Percentiles rank a stretch among this genome's conserved stretches.
phyloP scores from a whole-genome alignment of 129 eudicot species.

The Flaveria robusta region DNA sequence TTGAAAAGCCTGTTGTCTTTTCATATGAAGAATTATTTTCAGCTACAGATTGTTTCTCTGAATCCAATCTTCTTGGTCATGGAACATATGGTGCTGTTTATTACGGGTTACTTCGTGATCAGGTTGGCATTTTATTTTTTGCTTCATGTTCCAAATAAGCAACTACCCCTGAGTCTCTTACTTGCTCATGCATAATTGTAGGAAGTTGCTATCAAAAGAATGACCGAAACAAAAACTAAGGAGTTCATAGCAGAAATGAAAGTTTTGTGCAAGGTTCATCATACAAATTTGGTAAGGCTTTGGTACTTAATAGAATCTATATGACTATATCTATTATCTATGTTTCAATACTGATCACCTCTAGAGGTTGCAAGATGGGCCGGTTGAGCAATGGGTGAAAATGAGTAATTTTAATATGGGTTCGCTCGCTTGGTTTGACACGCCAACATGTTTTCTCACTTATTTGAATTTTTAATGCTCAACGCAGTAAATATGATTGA shows the following conservation, averaged over 20 bases:
- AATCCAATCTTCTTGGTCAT: constrained; percentile 83
- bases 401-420: not conserved
- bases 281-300: constrained; percentile 82
- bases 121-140: constrained; percentile 46
- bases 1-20: constrained; percentile 86
- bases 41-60: constrained; percentile 79
- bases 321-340: not conserved
- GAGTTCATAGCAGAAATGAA: constrained; percentile 92
- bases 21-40: constrained; percentile 61
- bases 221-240: constrained; percentile 83
- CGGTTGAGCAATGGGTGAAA: not conserved
- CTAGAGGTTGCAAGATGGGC: constrained; percentile 13
- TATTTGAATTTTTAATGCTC: not conserved
- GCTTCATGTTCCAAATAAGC: constrained; percentile 2
- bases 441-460: not conserved
- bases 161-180: constrained; percentile 8
- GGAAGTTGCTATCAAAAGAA: constrained; percentile 94
- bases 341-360: not conserved
- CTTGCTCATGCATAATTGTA: constrained; percentile 33
- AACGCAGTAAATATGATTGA: not conserved
- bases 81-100: constrained; percentile 92
- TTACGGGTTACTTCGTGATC: constrained; percentile 73
- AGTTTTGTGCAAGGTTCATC: constrained; percentile 96
- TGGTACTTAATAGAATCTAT: constrained; percentile 18
- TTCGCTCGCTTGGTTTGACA: not conserved